Evolutionary conservation across 495 filamentous ascomycete genomes (phyloP), one percentile per base, ranked within the genome.

Genomic region (Staphylotrichum tortipilum): DNA sequence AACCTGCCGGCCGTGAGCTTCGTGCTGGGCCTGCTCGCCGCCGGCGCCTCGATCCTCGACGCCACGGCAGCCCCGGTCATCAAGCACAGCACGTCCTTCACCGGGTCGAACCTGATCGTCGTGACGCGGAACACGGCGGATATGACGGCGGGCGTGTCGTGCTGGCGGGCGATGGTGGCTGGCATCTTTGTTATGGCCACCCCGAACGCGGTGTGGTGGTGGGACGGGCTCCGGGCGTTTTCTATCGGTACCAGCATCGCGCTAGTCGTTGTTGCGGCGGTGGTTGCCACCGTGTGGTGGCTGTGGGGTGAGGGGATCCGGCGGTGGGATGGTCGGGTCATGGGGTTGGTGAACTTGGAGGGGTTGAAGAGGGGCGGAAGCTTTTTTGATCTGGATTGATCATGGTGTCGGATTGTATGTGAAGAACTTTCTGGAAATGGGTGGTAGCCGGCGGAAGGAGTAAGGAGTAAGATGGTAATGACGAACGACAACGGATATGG

Each of bases 311-410:
- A 71, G 58, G 44, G 55, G 29, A 49, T 74, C 1, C 46, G 62
- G 44, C 29, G 61, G 22, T 56, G 66, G 37, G 71, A 75, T 51
- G 72, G 70, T 5, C 29, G 53, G 50, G 60, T 70, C 2, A 68
- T 75, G 70, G 57, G 64, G 12, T 52, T 71, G 18, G 68, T 36
- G 22, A 64, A 71, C 40, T 51, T 72, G 55, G 60, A 64, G 7
- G 62, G 64, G 33, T 23, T 69, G 37, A 69, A 67, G 60, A 58
- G 61, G 41, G 56, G 44, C 11, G 67, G 59, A 34, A 73, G 70
- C 37, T 72, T 71, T 47, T 75, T 75, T 52, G 71, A 74, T 45
- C 55, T 58, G n/a, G 69, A 74, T 47, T 74, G 17, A 42, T 7
- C 35, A 37, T 19, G 0, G 1, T 37, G 15, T 3, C 9, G 15